Evolutionary conservation across 2,329 filamentous ascomycete genomes (phyloP).

Genomic region (Diaporthe sp.): DNA sequence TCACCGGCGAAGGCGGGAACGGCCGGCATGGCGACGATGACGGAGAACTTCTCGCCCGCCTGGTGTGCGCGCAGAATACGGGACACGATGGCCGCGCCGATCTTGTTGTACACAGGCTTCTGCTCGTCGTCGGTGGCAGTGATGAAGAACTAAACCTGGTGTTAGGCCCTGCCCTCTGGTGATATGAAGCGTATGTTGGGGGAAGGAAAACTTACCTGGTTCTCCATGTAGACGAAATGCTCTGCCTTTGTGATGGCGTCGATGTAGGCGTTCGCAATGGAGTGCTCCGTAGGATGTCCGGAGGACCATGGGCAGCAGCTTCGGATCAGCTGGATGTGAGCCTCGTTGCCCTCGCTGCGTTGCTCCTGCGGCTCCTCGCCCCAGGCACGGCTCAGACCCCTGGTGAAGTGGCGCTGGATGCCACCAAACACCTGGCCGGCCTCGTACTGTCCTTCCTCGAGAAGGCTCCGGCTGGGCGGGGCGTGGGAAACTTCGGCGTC

Average conservation of each 20-base stretch:
- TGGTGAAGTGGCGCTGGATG: constrained; percentile 52
- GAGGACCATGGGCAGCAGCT: constrained; percentile 67
- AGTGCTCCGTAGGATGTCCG: constrained; percentile 74
- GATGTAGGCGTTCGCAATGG: constrained; percentile 88
- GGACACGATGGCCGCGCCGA: constrained; percentile 84
- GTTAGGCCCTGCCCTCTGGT: not conserved
- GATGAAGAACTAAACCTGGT: constrained; percentile 79
- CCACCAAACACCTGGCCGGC: constrained; percentile 47
- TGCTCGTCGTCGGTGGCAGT: constrained; percentile 81
- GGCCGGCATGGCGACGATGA: constrained; percentile 84
- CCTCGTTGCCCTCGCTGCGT: constrained; percentile 45
- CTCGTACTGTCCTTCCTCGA: constrained; percentile 45
- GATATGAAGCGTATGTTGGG: too few species aligned
- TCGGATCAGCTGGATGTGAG: constrained; percentile 61
- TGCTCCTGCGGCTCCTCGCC: constrained; percentile 46
- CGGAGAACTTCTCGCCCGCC: constrained; percentile 76
- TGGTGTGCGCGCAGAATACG: constrained; percentile 80
- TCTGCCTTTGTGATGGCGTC: constrained; percentile 77
- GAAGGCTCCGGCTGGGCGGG: constrained; percentile 43
- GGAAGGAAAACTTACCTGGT: constrained; percentile 62
- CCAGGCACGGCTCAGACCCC: constrained; percentile 55
- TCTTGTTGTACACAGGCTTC: constrained; percentile 81
- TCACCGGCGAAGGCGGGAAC: constrained; percentile 89
- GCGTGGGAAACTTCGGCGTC: constrained; percentile 44
- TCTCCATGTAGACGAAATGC: constrained; percentile 86